These are phyloP conservation scores for Paxillus rubicundulus DNA, from an alignment of 768 basidiomycete species.

Conservation along the genomic window DNA sequence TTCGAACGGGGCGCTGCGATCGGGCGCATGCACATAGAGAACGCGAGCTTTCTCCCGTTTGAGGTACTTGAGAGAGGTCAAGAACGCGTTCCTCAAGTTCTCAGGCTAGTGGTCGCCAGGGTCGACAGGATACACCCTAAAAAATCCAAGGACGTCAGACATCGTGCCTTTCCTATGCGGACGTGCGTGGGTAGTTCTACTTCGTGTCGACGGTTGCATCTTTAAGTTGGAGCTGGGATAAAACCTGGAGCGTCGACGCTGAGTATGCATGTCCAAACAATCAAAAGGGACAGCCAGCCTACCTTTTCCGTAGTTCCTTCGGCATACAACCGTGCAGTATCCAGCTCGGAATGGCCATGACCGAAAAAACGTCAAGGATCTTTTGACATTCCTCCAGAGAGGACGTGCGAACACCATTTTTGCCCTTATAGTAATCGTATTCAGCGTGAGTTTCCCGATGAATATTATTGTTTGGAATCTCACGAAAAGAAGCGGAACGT, in stretches of 20 bases:
- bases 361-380: constrained; percentile 42
- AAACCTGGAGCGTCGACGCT: constrained; percentile 25
- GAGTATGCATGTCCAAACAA: background rate
- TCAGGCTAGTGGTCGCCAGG: constrained; percentile 43
- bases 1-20: constrained; percentile 55
- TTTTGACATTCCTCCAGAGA: constrained; percentile 39
- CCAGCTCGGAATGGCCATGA: constrained; percentile 45
- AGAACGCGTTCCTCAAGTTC: constrained; percentile 43
- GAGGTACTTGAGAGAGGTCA: constrained; percentile 44
- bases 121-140: constrained; percentile 39
- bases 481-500: constrained; percentile 27
- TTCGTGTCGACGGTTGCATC: constrained; percentile 48
- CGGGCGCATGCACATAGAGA: constrained; percentile 61
- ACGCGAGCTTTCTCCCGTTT: constrained; percentile 46
- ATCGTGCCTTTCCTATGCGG: background rate
- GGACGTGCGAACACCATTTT: constrained; percentile 40
- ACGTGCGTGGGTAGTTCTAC: constrained; percentile 22
- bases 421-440: constrained; percentile 23
- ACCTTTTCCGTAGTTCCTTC: constrained; percentile 57
- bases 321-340: constrained; percentile 50
- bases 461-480: background rate
- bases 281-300: constrained; percentile 3
- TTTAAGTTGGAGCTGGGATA: constrained; percentile 41
- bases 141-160: background rate
- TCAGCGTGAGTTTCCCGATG: background rate